phyloP scores from a whole-genome alignment of 768 basidiomycete species.

The Leccinellum albellum region DNA sequence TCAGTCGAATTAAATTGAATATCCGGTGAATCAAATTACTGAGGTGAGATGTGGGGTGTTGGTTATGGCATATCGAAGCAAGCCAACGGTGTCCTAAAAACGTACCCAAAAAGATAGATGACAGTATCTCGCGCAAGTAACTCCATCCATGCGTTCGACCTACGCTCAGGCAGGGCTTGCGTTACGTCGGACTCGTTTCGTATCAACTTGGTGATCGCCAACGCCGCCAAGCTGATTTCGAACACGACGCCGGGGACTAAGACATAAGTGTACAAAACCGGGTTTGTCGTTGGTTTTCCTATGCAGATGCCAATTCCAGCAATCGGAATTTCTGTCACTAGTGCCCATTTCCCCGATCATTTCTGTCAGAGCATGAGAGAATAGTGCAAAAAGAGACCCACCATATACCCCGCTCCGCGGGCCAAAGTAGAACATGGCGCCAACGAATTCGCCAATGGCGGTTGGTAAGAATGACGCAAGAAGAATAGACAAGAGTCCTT shows the following conservation, averaged over 20 bases:
- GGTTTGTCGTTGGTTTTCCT: neutral
- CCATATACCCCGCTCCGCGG: neutral
- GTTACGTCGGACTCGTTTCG: neutral
- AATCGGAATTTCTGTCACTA: neutral
- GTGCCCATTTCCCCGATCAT: neutral
- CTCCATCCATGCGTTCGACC: neutral
- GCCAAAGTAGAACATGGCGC: slow-evolving; percentile 1
- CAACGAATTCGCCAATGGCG: neutral
- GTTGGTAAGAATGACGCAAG: neutral
- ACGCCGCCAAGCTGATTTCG: neutral
- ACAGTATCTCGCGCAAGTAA: slow-evolving; percentile 7
- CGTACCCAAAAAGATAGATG: slow-evolving; percentile 3
- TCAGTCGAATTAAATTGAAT: neutral
- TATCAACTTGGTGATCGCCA: neutral
- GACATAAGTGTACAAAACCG: slow-evolving; percentile 1
- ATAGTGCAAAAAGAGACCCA: neutral
- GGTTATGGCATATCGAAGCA: neutral
- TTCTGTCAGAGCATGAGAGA: neutral
- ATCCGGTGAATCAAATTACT: neutral
- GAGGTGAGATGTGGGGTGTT: neutral
- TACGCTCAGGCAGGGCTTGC: neutral
- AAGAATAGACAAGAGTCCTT: neutral
- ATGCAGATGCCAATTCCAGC: neutral
- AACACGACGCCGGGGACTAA: slow-evolving; percentile 1
- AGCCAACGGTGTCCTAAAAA: neutral